Conservation (phyloP, 1,284 basidiomycete genomes). For the Lignosus rhinocerotis region DNA sequence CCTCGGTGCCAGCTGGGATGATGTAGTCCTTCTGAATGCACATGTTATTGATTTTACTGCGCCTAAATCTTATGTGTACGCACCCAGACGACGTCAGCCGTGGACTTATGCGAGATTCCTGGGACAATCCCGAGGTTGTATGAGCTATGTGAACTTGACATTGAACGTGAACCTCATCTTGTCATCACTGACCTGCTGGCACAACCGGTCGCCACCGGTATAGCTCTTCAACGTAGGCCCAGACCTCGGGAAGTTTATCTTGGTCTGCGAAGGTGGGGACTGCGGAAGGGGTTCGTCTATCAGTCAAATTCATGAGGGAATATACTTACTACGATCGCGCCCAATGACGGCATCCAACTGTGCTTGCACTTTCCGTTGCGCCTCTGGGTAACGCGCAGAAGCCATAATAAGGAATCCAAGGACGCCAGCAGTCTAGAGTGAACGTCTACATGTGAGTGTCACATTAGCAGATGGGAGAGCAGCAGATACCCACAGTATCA, state of each 20-base stretch:
- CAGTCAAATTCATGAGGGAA: not conserved
- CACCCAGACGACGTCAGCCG: conserved; percentile 61
- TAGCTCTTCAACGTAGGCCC: conserved; percentile 61
- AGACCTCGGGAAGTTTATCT: conserved; percentile 51
- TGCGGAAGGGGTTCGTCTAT: conserved; percentile 14
- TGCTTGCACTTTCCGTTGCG: conserved; percentile 54
- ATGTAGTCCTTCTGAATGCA: conserved; percentile 46
- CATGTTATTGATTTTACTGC: not conserved
- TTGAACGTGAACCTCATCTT: not conserved
- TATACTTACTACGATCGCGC: conserved; percentile 43
- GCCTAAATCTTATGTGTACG: conserved; percentile 6
- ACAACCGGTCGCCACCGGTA: conserved; percentile 67
- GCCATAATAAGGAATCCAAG: conserved; percentile 62
- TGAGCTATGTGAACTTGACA: not conserved
- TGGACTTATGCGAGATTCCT: conserved; percentile 59
- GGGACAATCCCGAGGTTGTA: not conserved
- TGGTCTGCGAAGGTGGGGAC: conserved; percentile 55
- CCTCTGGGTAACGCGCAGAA: conserved; percentile 58
- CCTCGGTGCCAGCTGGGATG: conserved; percentile 59
- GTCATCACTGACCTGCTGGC: conserved; percentile 27
- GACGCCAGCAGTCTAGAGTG: conserved; percentile 48
- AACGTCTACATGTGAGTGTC: not conserved
- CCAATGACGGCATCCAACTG: conserved; percentile 66
- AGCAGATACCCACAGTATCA: conserved; percentile 46
- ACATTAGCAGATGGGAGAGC: not conserved